Evolutionary conservation across 352 stramenopile genomes (phyloP), one percentile per base, ranked within the genome.

Genomic region (Phytopythium helicoides): DNA sequence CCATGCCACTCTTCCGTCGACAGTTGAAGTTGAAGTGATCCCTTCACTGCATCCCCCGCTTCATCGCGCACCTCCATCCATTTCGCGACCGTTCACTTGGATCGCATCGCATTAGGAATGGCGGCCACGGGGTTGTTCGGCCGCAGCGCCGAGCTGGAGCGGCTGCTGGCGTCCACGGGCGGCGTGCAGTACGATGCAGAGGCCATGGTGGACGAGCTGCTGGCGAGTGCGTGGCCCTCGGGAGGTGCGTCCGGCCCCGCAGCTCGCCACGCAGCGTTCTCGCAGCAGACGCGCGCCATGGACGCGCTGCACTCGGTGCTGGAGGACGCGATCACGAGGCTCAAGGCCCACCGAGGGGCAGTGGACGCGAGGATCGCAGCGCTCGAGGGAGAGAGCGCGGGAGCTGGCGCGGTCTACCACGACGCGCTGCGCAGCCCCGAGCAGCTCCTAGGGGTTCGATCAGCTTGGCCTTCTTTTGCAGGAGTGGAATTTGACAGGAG

Each of bases 131-230:
- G 36, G 21, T 18, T 50, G 23, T 53, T 53, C 34, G 66, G 56
- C 2, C 62, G 66, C 48, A 89, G 76, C 37, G 60, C 58, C 8
- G 69, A 89, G 69, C 65, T 89, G 22, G 76, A 87, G 41, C 86
- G 77, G 57, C 71, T 89, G 6, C 52, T 89, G 15, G 59, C 64
- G 46, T 64, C 64, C 15, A 67, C 54, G 42, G 64, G 67, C 10
- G 22, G 10, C 26, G 3, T 47, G 1, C 34, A 21, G 12, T 93
- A 87, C 59, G 67, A 86, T 26, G 74, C 74, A 6, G 83, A 91
- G 42, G 66, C 64, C 47, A 91, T 93, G 83, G 72, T 93, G 52
- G 81, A 93, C 51, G 75, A 93, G 58, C 66, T 93, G 37, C 70
- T 91, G 1, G 63, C 63, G 25, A 87, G 64, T 51, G 78, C 73